Base-by-base conservation (phyloP, 2,329 filamentous ascomycete species). In the Colletotrichum acutatum region DNA sequence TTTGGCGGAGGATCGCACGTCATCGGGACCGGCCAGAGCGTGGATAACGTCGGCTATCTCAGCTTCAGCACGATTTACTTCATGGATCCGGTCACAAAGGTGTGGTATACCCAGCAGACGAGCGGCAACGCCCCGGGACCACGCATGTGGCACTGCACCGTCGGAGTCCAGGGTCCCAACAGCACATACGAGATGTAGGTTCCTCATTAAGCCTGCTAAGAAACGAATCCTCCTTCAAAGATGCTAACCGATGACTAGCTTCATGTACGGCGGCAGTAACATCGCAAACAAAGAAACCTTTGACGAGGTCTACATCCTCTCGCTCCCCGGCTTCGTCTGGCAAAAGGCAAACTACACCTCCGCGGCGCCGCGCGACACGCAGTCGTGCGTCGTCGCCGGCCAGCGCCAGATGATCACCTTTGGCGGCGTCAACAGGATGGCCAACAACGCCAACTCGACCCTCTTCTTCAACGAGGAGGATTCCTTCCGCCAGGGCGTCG, bases 111-210 rank as follows among this genome's bases (percentile, higher is more conserved):
- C 30, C 75, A 76, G 16, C 64, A 42, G 34, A 72, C 75, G 9
- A 72, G 59, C 14, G 75, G 75, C 1, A 70, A 65, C 11, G 63
- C 66, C 19, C 75, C 75, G 3, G 42, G 64, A 0, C 58, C 62
- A 16, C 72, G 75, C 32, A 46, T 62, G 19, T 68, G 66, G 64
- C 68, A 67, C 32, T 76, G 75, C 65, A 63, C 54, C 1, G 72
- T 71, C 11, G 74, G 74, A 6, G 74, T 53, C 3, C 16, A 62
- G 54, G 68, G 74, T n/a, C 26, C 26, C 22, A 64, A 71, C 46
- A 69, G 58, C 64, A 76, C 75, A 14, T 73, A 72, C 30, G 75
- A 76, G 52, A 75, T 76, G 74, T 75, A 64, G 34, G 74, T 61
- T 22, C n/a, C n/a, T n/a, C n/a, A n/a, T n/a, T n/a, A n/a, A n/a